Evolutionary conservation across 768 basidiomycete species (phyloP), one percentile per base, ranked within the genome.

Genomic region (Inosperma sp.): DNA sequence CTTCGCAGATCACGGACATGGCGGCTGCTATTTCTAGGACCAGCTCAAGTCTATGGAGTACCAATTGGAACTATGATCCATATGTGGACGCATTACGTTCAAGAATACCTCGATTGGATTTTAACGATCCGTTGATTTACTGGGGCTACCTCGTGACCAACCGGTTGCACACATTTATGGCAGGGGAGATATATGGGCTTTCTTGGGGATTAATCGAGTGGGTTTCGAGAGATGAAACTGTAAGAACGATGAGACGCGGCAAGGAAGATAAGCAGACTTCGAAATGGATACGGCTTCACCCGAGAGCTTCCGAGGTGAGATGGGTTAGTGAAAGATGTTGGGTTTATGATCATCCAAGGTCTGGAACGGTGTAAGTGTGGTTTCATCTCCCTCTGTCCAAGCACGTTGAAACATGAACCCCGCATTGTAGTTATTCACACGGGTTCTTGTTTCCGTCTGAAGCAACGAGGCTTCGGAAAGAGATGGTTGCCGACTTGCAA

Each of bases 301-400:
- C 94, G 0, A 79, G 77, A 36, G 80, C 86, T 12, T 69, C 77
- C 23, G 79, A 86, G 57, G 81, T 99, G 33, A 81, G 91, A 36
- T 98, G 95, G 94, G 77, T 78, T 26, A 85, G 88, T 58, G 94
- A 99, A 63, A 81, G 86, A 22, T 98, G 95, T 68, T 95, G 92
- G 90, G 91, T 99, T 57, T 97, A 99, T 68, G 94, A 99, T 64
- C 95, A 97, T 68, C 95, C 95, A 2, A 85, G 92, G 42, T 83
- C 89, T 13, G 87, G 89, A 41, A 96, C 94, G 16, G 93, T 95
- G 83, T 93, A 73, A 62, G 88, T 75, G 16, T 47, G 23, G 33
- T 39, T 25, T 48, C 49, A 37, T 49, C 37, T 49, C 45, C 23
- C 39, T 52, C 29, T 27, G 29, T 47, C 17, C 49, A 33, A 22